Base-by-base conservation (phyloP, 2,329 filamentous ascomycete genomes). In the Aureobasidium uvarum region DNA sequence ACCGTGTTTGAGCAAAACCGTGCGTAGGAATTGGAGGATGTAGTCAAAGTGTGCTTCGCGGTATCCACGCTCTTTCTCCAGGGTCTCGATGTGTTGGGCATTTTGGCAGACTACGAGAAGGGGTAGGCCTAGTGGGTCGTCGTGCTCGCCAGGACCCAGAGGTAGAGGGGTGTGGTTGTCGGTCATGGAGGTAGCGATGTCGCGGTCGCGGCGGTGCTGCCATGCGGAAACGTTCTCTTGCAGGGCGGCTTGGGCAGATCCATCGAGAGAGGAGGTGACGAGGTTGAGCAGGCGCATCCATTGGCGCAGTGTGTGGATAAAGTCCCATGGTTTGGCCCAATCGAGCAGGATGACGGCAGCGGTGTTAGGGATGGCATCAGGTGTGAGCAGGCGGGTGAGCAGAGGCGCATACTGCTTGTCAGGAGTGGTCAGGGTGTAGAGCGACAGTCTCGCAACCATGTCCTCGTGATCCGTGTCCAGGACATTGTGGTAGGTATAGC, bases 41-140 rank as follows among this genome's bases (percentile, higher is more conserved):
- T 95, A 93, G 76, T 99, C 95, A 73, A 99, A 99, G 71, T 96
- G 90, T 70, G 96, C 92, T 77, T 99, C 95, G 77, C 92, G 94
- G 92, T 94, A 99, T 16, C 89, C 87, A 66, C 93, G 88, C 59
- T 92, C 93, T 75, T 91, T 92, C 78, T 98, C 95, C 66, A 99
- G 78, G 45, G 86, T 85, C 73, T 98, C 93, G 76, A 98, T 96
- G 76, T 91, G 92, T 77, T 96, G 91, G 16, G 92, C 92, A 75
- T 96, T 95, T 76, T 98, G 93, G 75, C 94, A 96, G n/a, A 98
- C 92, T 10, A 99, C 90, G 73, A 91, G 96, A 43, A 99, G 81
- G 0, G 92, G 92, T 64, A 99, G 78, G 0, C 93, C 93, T 10
- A 97, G 79, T 5, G 88, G 91, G 73, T 96, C 92, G 69, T 96